These are phyloP conservation scores for Vaccinium darrowii DNA, from an alignment of 148 eudicot genomes.

Conservation along the genomic window DNA sequence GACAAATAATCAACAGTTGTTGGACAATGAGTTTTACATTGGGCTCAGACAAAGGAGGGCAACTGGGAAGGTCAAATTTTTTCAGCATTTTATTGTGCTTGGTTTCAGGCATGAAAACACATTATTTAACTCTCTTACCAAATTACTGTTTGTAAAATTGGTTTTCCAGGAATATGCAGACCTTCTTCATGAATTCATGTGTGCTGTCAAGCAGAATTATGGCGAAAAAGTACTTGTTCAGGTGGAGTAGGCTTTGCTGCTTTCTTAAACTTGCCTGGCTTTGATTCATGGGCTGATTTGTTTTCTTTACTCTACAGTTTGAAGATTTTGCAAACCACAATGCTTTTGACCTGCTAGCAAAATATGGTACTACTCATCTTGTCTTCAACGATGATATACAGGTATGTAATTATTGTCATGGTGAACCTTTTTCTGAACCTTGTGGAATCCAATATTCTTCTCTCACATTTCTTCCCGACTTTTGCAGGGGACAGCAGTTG, in stretches of 20 bases:
- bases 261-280: background rate
- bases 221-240: constrained; percentile 94
- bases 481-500: constrained; percentile 87
- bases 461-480: constrained; percentile 3
- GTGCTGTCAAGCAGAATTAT: constrained; percentile 88
- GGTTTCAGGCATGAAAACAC: background rate
- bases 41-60: constrained; percentile 87
- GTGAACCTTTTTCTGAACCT: background rate
- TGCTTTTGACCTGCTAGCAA: constrained; percentile 88
- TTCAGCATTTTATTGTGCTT: background rate
- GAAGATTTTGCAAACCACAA: constrained; percentile 99
- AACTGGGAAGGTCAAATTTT: constrained; percentile 62
- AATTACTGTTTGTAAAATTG: background rate
- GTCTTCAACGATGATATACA: constrained; percentile 98
- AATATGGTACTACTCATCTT: constrained; percentile 71
- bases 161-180: constrained; percentile 79
- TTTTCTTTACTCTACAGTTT: constrained; percentile 42
- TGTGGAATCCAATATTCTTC: background rate
- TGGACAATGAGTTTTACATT: constrained; percentile 82
- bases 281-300: background rate
- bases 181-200: constrained; percentile 80
- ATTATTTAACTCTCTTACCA: background rate
- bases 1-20: constrained; percentile 73
- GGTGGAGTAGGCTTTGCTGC: constrained; percentile 31
- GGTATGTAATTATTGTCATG: constrained; percentile 32